These are phyloP conservation scores for Apiotrichum gamsii DNA, from an alignment of 1,284 basidiomycete genomes.

Conservation along the genomic window DNA sequence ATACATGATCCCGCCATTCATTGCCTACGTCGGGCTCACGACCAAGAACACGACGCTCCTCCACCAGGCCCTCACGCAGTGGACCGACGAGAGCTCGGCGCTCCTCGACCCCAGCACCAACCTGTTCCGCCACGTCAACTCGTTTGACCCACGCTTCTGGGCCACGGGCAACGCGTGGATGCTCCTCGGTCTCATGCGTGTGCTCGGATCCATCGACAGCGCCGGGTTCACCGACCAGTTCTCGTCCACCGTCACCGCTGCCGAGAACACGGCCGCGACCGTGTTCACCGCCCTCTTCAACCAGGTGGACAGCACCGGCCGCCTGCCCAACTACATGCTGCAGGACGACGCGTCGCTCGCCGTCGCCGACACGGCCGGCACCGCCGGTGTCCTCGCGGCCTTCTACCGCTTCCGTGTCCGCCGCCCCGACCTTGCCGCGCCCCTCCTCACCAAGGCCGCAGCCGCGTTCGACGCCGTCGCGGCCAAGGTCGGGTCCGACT, in stretches of 20 bases:
- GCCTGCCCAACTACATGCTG: conserved; percentile 32
- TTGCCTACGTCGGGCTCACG: conserved; percentile 54
- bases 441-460: conserved; percentile 15
- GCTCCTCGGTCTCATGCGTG: conserved; percentile 23
- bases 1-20: conserved; percentile 60
- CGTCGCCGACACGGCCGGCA: conserved; percentile 26
- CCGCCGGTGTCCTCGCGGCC: conserved; percentile 30
- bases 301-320: conserved; percentile 38
- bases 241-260: conserved; percentile 48
- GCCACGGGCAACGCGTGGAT: conserved; percentile 50
- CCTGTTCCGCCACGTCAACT: conserved; percentile 52
- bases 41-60: conserved; percentile 50
- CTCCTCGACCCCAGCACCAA: conserved; percentile 43
- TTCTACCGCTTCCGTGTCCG: conserved; percentile 31
- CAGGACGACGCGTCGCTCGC: conserved; percentile 8
- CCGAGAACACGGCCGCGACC: conserved; percentile 48
- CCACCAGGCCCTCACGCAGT: conserved; percentile 51
- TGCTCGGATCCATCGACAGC: conserved; percentile 18
- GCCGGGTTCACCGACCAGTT: conserved; percentile 8
- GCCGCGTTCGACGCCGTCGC: conserved; percentile 29
- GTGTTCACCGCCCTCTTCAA: conserved; percentile 49
- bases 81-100: conserved; percentile 50
- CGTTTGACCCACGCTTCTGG: conserved; percentile 54
- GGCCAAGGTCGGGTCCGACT: conserved; percentile 18
- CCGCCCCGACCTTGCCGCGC: conserved; percentile 9